These are phyloP conservation scores for Colletotrichum siamense DNA, from an alignment of 2,329 filamentous ascomycete species.

Conservation along the genomic window DNA sequence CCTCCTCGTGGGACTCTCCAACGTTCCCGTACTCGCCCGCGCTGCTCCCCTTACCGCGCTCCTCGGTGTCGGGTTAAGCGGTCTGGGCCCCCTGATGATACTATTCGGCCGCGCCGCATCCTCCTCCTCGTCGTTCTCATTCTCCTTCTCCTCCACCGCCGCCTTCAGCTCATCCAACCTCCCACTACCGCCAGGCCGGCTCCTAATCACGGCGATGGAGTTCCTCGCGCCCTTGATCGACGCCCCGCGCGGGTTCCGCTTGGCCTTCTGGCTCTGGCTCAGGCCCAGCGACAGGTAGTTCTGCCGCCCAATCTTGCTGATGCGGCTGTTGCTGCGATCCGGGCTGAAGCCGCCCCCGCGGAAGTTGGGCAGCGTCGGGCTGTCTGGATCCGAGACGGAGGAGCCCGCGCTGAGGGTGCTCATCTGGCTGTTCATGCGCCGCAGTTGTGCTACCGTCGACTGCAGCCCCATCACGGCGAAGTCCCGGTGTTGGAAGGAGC, in stretches of 20 bases:
- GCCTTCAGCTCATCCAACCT: not conserved
- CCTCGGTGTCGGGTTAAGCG: not conserved
- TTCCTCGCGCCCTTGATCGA: conserved; percentile 4
- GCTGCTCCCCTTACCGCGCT: not conserved
- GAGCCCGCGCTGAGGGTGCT: conserved; percentile 50
- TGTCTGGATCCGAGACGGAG: conserved; percentile 37
- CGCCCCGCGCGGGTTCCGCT: not conserved
- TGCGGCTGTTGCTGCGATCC: conserved; percentile 32
- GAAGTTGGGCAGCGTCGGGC: conserved; percentile 43
- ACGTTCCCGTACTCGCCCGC: not conserved
- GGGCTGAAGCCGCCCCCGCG: conserved; percentile 44
- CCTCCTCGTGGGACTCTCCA: not conserved
- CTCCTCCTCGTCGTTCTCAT: conserved; percentile 3
- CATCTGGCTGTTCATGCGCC: conserved; percentile 62
- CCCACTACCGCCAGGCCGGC: not conserved
- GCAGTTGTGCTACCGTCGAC: conserved; percentile 53
- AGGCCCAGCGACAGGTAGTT: conserved; percentile 47
- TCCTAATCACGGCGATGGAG: conserved; percentile 1
- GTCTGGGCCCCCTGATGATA: not conserved
- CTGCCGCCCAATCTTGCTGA: conserved; percentile 39
- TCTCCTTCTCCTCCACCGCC: conserved; percentile 16
- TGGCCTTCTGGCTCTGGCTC: conserved; percentile 26
- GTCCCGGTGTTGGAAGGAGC: not conserved
- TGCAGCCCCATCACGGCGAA: conserved; percentile 13
- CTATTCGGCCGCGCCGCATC: not conserved